Evolutionary conservation across 106 monocot species (phyloP), one percentile per base, ranked within the genome.

Genomic region (Dendrobium chrysotoxum): DNA sequence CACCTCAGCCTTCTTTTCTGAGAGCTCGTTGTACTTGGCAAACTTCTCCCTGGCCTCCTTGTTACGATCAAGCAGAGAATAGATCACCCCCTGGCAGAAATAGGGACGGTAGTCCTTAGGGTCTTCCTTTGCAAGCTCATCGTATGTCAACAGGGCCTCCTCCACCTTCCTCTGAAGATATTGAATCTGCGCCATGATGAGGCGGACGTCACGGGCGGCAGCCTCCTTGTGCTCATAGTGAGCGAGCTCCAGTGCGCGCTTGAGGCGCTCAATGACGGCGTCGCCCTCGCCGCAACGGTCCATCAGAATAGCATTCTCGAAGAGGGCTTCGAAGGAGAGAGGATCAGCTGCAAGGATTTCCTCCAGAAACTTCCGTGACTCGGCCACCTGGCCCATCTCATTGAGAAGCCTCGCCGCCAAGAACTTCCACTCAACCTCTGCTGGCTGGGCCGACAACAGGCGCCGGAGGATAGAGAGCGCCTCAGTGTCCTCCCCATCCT

Each of bases 31-130:
- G 78, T 84, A 97, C 86, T 88, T 89, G 21, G 68, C 74, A 71
- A 97, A 94, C 85, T 81, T 86, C 85, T 87, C 87, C 78, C 79
- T 85, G 2, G 96, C 94, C 84, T 97, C 92, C 66, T 85, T 81
- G 79, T 89, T 83, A 80, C 77, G 77, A 53, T 84, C 90, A 70
- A 90, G 39, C 53, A 92, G 67, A 66, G 85, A 85, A 70, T 89
- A 97, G 20, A 97, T 91, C 55, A 96, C 88, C 1, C 93, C 92
- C 79, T 85, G 88, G 81, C 92, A 93, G 82, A 96, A 93, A 42
- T 81, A 86, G 0, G 96, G 94, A 66, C 93, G 71, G 85, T 82
- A 92, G 70, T 96, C 94, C 53, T 80, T 84, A 10, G 86, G 81
- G 30, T 96, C 96, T 83, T 96, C 93, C 53, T 11, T 73, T 7